A percentile compares a stretch with the other conserved stretches of the same genome.
Evolutionary conservation across 768 basidiomycete genomes (phyloP).

Genomic region (Podaxis sp.): DNA sequence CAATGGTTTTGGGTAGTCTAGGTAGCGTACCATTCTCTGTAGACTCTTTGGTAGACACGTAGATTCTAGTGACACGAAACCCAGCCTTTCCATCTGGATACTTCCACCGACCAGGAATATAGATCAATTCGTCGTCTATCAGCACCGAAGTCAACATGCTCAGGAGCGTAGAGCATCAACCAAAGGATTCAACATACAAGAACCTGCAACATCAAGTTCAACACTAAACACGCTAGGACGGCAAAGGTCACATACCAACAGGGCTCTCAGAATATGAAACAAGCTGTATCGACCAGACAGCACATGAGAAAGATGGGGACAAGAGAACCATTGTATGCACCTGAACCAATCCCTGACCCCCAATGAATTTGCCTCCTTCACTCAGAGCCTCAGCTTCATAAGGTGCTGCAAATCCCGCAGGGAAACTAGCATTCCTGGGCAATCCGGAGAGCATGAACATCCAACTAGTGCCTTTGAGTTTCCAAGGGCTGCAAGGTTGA

Average conservation of each 20-base stretch:
- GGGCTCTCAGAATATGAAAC: slow-evolving; percentile 27
- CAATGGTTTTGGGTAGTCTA: neutral
- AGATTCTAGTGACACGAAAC: slow-evolving; percentile 29
- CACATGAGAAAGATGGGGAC: neutral
- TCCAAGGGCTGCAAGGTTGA: slow-evolving; percentile 22
- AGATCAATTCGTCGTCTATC: slow-evolving; percentile 29
- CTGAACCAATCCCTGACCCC: slow-evolving; percentile 22
- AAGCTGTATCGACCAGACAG: slow-evolving; percentile 16
- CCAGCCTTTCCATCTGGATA: slow-evolving; percentile 20
- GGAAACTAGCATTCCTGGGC: slow-evolving; percentile 20
- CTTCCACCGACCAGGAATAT: slow-evolving; percentile 30
- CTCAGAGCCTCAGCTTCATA: slow-evolving; percentile 23
- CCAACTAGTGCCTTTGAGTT: slow-evolving; percentile 25
- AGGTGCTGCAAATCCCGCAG: slow-evolving; percentile 25
- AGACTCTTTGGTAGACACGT: slow-evolving; percentile 26
- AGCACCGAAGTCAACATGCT: neutral
- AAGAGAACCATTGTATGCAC: slow-evolving; percentile 12
- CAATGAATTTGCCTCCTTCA: slow-evolving; percentile 25
- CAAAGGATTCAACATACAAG: neutral
- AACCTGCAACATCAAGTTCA: neutral
- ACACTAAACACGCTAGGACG: neutral
- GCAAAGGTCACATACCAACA: slow-evolving; percentile 21
- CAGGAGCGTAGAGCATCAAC: neutral
- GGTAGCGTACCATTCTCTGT: slow-evolving; percentile 24
- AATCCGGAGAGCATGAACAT: slow-evolving; percentile 20